Base-by-base conservation (phyloP, 1,139 yeast genomes). In the Pichia inconspicua region DNA sequence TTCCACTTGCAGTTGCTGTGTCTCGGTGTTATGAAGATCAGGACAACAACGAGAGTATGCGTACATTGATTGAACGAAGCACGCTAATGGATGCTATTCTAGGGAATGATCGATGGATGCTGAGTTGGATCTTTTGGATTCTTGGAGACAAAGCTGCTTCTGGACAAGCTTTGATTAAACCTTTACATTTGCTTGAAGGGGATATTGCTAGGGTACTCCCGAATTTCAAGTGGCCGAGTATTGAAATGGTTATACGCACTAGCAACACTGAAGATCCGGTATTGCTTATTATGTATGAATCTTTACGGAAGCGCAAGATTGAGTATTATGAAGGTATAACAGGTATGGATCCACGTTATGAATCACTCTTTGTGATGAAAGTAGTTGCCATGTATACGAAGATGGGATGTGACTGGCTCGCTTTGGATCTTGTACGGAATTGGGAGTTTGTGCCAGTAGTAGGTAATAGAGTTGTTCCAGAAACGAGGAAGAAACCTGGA, bases 361-460 rank as follows among this genome's bases (percentile, higher is more conserved):
- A 90, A 59, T 78, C 75, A 48, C 70, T 73, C 14, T 80, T 82
- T 58, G 74, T 89, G 12, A 61, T 77, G 25, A 78, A 80, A 54
- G 82, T 83, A 8, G 75, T 85, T 12, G 69, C 75, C 42, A 84
- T 87, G 49, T 86, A 88, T 59, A 72, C 79, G 14, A 72, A 95
- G 51, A 88, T 90, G 96, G 97, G 97, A 0, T 90, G 97, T 67
- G 96, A 90, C 57, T 77, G 81, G 54, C 64, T 90, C 43, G 82
- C 90, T 0, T 61, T 86, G 19, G 73, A 80, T 43, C 63, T 89
- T 45, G 68, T 85, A 4, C 70, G 70, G 45, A 78, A 77, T 51
- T 90, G 97, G 97, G 67, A 68, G 32, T 90, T 89, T 59, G 44
- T 34, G 15, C 27, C 22, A 25, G 15, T 25, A 25, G 44, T 36